A percentile compares a stretch with the other conserved stretches of the same genome.
These are phyloP conservation scores for Metschnikowia koreensis DNA, from an alignment of 805 yeast genomes.

Conservation along the genomic window DNA sequence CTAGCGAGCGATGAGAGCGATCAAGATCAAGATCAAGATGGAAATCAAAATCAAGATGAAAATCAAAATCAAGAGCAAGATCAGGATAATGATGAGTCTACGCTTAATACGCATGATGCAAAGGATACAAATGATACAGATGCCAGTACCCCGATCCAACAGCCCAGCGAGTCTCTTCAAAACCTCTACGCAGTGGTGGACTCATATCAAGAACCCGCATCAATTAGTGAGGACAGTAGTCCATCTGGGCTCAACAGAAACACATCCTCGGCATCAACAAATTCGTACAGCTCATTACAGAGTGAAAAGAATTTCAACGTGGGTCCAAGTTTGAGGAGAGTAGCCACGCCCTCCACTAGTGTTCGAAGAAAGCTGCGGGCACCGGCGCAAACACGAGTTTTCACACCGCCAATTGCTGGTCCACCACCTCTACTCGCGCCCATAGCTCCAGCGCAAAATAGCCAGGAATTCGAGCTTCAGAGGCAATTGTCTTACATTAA, in stretches of 20 bases:
- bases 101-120: background rate
- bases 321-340: slow-evolving; percentile 13
- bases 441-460: background rate
- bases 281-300: slow-evolving; percentile 31
- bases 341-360: slow-evolving; percentile 9
- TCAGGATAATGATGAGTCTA: background rate
- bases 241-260: slow-evolving; percentile 7
- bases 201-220: background rate
- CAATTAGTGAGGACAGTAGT: background rate
- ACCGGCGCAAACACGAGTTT: slow-evolving; percentile 1
- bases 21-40: background rate
- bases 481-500: slow-evolving; percentile 3
- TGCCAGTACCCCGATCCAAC: background rate
- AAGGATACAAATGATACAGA: too few species aligned
- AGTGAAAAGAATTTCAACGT: slow-evolving; percentile 25
- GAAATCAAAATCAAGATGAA: slow-evolving; percentile 1
- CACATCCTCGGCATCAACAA: slow-evolving; percentile 15
- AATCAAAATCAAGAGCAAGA: background rate
- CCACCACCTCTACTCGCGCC: slow-evolving; percentile 20
- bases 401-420: slow-evolving; percentile 18
- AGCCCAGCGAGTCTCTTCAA: background rate
- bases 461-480: slow-evolving; percentile 1
- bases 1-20: slow-evolving; percentile 8
- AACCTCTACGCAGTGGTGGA: background rate
- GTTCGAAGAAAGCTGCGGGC: background rate